Evolutionary conservation across 208 protist species (phyloP).

Genomic region (Wallacemonas collosoma): DNA sequence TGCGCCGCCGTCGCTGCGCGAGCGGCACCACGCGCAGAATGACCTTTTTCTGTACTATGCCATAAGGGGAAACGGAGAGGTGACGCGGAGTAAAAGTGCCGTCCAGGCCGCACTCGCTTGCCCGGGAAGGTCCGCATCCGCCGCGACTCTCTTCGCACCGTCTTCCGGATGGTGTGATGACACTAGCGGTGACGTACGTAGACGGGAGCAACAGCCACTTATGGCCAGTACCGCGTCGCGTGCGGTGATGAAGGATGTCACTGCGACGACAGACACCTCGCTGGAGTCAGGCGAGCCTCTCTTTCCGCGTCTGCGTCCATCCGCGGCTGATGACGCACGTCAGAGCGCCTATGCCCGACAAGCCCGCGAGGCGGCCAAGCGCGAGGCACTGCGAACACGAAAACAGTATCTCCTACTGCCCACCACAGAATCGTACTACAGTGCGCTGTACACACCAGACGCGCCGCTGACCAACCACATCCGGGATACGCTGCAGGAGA

Average conservation of each 20-base stretch:
- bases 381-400: slow-evolving; percentile 20
- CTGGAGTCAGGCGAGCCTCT: slow-evolving; percentile 19
- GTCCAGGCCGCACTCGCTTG: slow-evolving; percentile 24
- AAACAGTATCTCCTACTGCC: slow-evolving; percentile 15
- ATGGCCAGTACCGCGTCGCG: too few relatives aligned
- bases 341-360: slow-evolving; percentile 6
- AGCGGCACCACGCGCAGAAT: slow-evolving; percentile 20
- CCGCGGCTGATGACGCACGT: slow-evolving; percentile 19
- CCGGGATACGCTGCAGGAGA: not conserved
- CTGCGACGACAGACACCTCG: not conserved
- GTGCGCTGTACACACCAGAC: slow-evolving; percentile 20
- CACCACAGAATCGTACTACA: slow-evolving; percentile 34
- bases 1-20: slow-evolving; percentile 23
- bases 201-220: too few relatives aligned
- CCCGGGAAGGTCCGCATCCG: not conserved
- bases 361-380: slow-evolving; percentile 16
- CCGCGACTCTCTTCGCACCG: too few relatives aligned
- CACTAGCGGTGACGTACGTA: too few relatives aligned
- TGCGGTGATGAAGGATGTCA: not conserved
- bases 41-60: slow-evolving; percentile 61
- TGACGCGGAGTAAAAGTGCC: slow-evolving; percentile 23
- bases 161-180: too few relatives aligned
- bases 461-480: slow-evolving; percentile 11
- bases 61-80: slow-evolving; percentile 49
- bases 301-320: slow-evolving; percentile 37